Base-by-base conservation (phyloP, 768 basidiomycete species). In the Lactarius evosmus region DNA sequence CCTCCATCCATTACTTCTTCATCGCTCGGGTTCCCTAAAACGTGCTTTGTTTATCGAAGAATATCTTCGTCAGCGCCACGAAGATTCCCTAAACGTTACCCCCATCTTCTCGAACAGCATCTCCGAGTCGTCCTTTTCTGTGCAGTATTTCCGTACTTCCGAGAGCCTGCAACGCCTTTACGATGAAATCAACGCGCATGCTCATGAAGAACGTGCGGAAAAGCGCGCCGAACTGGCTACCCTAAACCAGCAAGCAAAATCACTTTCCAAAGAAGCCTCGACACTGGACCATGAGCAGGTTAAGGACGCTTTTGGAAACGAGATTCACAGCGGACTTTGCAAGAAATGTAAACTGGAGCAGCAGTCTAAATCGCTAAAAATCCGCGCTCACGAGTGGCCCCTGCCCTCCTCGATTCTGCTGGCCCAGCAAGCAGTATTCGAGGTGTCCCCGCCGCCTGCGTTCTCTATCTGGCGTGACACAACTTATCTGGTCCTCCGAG, bases 1-100 rank as follows among this genome's bases (percentile, higher is more conserved):
- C 27, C 68, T 83, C n/a, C 73, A 81, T 30, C 62, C 74, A 0
- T 74, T 85, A 27, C 70, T 84, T 8, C 72, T 84, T 2, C 74
- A 71, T 27, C 73, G 72, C 58, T 60, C 70, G 2, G 27, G 14
- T 14, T 33, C 41, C 41, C 11, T 54, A 7, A 9, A 49, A 17
- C 62, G 61, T n/a, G 56, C 61, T 11, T 53, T 50, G 34, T n/a
- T 3, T 6, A 63, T 66, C 16, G 56, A 66, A 59, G 30, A 58
- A n/a, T 63, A 66, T 53, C 49, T 66, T 19, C 19, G 30, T 25
- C n/a, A 11, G 34, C 56, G 65, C 11, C 52, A 59, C 38, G 27
- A 44, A 12, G 25, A 51, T 16, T 41, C 52, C 30, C 5, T 3
- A 14, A n/a, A 44, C 1, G 9, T 8, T 3, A n/a, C 61, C 2